Evolutionary conservation across 2,329 filamentous ascomycete genomes (phyloP).

Genomic region (Colletotrichum camelliae): DNA sequence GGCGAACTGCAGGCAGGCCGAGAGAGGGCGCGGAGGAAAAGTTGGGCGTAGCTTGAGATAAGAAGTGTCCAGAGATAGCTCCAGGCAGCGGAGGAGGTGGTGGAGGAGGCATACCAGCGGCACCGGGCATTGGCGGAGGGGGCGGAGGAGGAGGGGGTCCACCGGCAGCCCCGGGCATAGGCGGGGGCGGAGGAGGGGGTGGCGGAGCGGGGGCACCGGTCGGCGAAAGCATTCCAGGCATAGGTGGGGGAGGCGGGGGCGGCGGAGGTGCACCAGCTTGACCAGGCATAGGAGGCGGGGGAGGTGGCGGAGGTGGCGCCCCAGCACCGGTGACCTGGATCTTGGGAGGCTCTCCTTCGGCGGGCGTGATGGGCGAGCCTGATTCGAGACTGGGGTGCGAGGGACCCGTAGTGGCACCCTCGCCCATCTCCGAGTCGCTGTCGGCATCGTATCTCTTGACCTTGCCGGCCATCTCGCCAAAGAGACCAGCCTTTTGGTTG

Average conservation of each 20-base stretch:
- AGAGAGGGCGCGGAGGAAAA: conserved; percentile 59
- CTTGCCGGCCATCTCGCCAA: conserved; percentile 75
- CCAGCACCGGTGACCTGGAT: conserved; percentile 59
- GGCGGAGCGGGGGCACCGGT: conserved; percentile 51
- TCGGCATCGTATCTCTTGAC: conserved; percentile 71
- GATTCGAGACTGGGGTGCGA: conserved; percentile 79
- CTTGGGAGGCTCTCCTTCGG: conserved; percentile 64
- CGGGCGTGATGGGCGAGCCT: conserved; percentile 70
- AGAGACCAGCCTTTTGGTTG: conserved; percentile 71
- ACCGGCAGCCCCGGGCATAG: conserved; percentile 35
- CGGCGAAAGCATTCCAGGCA: conserved; percentile 52
- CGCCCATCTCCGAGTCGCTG: conserved; percentile 74
- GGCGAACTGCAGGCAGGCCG: conserved; percentile 79
- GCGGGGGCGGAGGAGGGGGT: conserved; percentile 48
- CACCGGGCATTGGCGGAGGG: conserved; percentile 44
- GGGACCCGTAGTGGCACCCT: conserved; percentile 75
- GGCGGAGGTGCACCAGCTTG: conserved; percentile 46
- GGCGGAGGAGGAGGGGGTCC: conserved; percentile 56
- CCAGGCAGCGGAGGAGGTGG: conserved; percentile 58
- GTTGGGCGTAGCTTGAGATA: conserved; percentile 67
- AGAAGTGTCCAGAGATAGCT: conserved; percentile 76
- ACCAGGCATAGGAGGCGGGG: conserved; percentile 50
- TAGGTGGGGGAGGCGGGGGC: conserved; percentile 53
- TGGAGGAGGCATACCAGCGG: conserved; percentile 50
- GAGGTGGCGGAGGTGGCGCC: conserved; percentile 39